Conservation (phyloP, 441 rosid species). For the Daphne laureola region DNA sequence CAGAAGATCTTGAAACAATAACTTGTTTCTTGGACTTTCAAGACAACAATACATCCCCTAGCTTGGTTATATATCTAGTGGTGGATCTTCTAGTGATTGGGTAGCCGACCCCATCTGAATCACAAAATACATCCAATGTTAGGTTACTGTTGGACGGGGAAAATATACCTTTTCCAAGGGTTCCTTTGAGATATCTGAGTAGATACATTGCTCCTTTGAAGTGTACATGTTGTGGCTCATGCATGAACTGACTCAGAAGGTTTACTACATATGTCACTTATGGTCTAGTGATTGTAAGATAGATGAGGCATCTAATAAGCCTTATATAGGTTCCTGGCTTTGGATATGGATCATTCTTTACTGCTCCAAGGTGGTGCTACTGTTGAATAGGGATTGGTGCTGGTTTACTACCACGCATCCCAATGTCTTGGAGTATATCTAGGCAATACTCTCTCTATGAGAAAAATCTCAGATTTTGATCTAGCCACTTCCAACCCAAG, state of each 20-base stretch:
- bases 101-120: background rate
- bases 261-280: background rate
- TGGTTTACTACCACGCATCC: background rate
- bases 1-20: background rate
- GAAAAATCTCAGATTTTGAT: no score
- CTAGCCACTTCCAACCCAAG: no score
- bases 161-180: background rate
- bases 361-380: background rate
- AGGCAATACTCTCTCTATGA: background rate
- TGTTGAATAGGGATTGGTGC: background rate
- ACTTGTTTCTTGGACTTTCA: constrained; percentile 8
- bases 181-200: background rate
- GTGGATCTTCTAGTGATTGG: background rate
- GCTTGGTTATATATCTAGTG: background rate
- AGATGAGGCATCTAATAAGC: background rate
- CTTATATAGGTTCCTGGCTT: background rate
- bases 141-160: background rate
- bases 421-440: background rate
- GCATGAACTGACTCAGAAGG: background rate
- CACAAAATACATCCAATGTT: background rate
- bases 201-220: background rate
- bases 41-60: background rate
- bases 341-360: background rate
- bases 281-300: background rate
- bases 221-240: background rate